Evolutionary conservation across 148 eudicot species (phyloP).

Genomic region (Arbutus unedo): DNA sequence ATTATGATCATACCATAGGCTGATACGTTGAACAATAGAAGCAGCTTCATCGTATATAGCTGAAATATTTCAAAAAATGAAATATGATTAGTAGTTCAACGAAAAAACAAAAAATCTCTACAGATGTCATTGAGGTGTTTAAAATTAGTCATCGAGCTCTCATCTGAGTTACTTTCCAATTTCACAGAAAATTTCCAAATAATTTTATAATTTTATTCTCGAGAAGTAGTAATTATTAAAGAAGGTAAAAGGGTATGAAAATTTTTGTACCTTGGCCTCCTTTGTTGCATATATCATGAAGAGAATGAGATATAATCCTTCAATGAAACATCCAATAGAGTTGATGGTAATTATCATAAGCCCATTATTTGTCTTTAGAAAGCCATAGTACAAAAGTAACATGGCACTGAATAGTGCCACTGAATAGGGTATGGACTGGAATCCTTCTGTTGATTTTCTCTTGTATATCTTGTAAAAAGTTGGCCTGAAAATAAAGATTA

Average conservation of each 20-base stretch:
- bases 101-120: too few species aligned
- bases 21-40: slow-evolving; percentile 44
- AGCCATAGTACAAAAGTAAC: slow-evolving; percentile 65
- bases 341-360: slow-evolving; percentile 60
- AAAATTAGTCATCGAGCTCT: too few species aligned
- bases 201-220: too few species aligned
- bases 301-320: slow-evolving; percentile 40
- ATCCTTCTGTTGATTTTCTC: slow-evolving; percentile 81
- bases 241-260: neutral
- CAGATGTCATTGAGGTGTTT: too few species aligned
- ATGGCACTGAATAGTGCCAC: slow-evolving; percentile 78
- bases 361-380: slow-evolving; percentile 41
- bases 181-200: too few species aligned
- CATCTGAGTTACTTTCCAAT: too few species aligned
- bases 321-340: slow-evolving; percentile 46
- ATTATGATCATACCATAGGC: slow-evolving; percentile 38
- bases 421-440: slow-evolving; percentile 67
- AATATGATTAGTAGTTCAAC: neutral
- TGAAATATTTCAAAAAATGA: slow-evolving; percentile 12
- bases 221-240: neutral
- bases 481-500: slow-evolving; percentile 40
- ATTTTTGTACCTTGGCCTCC: slow-evolving; percentile 44
- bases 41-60: slow-evolving; percentile 45
- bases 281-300: slow-evolving; percentile 64
- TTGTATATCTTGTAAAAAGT: slow-evolving; percentile 63